Evolutionary conservation across 305 asterid genomes (phyloP).

Genomic region (Salvia sclarea): DNA sequence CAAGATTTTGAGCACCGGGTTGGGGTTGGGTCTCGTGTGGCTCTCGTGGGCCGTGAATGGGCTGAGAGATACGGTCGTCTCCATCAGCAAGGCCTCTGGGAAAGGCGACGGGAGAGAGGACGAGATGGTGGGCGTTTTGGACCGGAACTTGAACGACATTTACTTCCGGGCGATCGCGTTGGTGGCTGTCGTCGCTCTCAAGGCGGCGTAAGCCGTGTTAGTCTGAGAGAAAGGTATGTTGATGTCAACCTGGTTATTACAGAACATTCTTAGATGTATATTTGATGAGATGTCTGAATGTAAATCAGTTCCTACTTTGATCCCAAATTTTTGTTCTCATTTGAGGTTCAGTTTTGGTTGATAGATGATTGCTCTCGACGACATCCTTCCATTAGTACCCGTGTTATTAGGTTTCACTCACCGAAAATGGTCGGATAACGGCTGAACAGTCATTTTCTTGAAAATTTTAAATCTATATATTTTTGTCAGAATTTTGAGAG

Average conservation of each 20-base stretch:
- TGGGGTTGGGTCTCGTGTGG: constrained; percentile 88
- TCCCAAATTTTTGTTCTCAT: constrained; percentile 24
- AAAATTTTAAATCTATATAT: no score
- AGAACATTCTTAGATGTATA: constrained; percentile 10
- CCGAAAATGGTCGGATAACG: no score
- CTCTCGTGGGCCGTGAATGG: constrained; percentile 80
- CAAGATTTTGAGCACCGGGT: constrained; percentile 63
- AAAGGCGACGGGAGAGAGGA: constrained; percentile 47
- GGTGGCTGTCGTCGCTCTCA: constrained; percentile 61
- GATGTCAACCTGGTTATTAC: neutral
- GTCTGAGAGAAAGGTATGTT: no score
- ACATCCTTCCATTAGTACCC: no score
- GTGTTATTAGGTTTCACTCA: no score
- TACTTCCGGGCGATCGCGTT: constrained; percentile 62
- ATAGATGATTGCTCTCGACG: neutral
- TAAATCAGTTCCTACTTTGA: neutral
- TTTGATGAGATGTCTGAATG: constrained; percentile 10
- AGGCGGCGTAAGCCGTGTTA: constrained; percentile 68
- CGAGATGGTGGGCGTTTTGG: constrained; percentile 63
- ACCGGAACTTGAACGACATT: constrained; percentile 60
- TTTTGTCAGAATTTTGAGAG: no score
- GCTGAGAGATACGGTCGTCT: constrained; percentile 67
- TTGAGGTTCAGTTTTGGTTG: neutral
- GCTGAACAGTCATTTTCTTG: no score
- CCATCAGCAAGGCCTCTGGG: constrained; percentile 53